Evolutionary conservation across 129 eudicot species (phyloP), one percentile per base, ranked within the genome.

Genomic region (Heracleum sosnowskyi): DNA sequence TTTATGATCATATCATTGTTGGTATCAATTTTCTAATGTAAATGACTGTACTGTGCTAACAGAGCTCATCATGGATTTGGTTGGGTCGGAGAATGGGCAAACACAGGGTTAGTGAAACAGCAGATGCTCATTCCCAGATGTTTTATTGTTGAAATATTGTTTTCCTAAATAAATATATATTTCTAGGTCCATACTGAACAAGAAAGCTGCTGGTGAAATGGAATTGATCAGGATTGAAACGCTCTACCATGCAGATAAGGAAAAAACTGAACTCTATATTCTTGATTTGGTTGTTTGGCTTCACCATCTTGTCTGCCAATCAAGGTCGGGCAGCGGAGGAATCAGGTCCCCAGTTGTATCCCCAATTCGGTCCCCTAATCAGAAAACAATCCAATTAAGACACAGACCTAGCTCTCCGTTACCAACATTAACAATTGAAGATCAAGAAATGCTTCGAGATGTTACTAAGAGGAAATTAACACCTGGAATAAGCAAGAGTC

Each of bases 71-170:
- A 96, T 80, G 99, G 99, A 75, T 96, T 96, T 31, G 99, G 99
- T 34, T 96, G 99, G 99, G 99, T 96, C 76, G 99, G 99, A 79
- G 99, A 95, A 87, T 95, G 99, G 99, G 99, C 99, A 88, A 95
- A 92, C 78, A 92, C 93, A 15, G 97, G 99, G 99, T 96, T 55
- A 80, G 90, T 83, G 10, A 35, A 46, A 11, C 45, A 26, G 41
- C 36, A 66, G 39, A 64, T 64, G 22, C 11, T 77, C 77, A 47
- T 70, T 74, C 77, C 55, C 31, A 17, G 31, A 34, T 11, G 3
- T 64, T 29, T 16, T 31, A 66, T 66, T 66, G 20, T 66, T 7
- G 22, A 28, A 10, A 66, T 26, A 26, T 26, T 28, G 24, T 4
- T 66, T 62, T 33, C 7, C 11, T 66, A 12, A 66, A 66, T 13